phyloP scores from a whole-genome alignment of 2,329 filamentous ascomycete species.

The Penicillium sp. region DNA sequence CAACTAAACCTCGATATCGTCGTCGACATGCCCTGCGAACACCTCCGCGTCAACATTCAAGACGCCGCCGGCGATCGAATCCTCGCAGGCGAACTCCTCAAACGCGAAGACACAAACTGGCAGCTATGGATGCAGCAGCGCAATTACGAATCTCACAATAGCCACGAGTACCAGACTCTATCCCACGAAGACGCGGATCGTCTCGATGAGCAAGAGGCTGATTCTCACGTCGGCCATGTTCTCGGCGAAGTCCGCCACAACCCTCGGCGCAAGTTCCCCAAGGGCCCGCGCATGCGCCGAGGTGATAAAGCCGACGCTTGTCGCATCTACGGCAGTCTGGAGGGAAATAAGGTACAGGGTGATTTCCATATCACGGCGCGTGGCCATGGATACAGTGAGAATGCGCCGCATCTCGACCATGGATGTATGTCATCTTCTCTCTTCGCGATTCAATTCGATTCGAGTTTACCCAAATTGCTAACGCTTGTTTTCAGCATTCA shows the following conservation, averaged over 20 bases:
- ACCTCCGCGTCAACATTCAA: conserved; percentile 95
- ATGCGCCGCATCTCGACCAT: conserved; percentile 80
- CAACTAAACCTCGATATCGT: conserved; percentile 97
- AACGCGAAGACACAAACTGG: conserved; percentile 79
- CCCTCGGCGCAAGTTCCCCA: conserved; percentile 65
- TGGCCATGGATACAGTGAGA: conserved; percentile 90
- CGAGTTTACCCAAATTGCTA: background rate
- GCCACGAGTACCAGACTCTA: conserved; percentile 56
- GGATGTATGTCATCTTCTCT: conserved; percentile 56
- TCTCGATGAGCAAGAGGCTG: conserved; percentile 55
- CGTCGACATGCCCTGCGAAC: conserved; percentile 79
- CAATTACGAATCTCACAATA: conserved; percentile 59
- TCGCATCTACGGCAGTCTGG: conserved; percentile 83
- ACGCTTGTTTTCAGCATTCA: conserved; percentile 66
- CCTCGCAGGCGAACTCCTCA: conserved; percentile 72
- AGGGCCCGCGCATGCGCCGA: conserved; percentile 68
- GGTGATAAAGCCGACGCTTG: conserved; percentile 70
- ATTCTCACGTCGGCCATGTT: conserved; percentile 91
- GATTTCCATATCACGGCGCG: conserved; percentile 97
- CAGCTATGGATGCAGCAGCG: conserved; percentile 73
- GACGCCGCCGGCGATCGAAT: conserved; percentile 93
- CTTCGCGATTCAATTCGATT: background rate
- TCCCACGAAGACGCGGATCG: conserved; percentile 64
- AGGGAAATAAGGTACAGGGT: conserved; percentile 94
- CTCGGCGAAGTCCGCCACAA: conserved; percentile 70